Evolutionary conservation across 2,329 filamentous ascomycete genomes (phyloP).

Genomic region (Parafenestella ontariensis): DNA sequence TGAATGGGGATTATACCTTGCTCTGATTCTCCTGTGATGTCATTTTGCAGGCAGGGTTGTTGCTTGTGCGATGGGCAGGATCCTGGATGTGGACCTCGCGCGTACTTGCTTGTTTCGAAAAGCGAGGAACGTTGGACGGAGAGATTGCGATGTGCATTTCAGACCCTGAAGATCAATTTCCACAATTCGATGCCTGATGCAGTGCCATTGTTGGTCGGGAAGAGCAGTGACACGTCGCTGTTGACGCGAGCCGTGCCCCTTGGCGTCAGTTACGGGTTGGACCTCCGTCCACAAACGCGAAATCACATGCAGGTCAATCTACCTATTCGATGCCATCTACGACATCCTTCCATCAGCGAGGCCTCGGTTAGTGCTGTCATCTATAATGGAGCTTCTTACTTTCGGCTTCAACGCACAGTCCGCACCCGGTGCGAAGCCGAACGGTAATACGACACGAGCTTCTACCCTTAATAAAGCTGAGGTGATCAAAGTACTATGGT

Average conservation of each 20-base stretch:
- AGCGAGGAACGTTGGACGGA: background rate
- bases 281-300: background rate
- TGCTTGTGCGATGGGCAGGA: background rate
- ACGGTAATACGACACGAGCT: background rate
- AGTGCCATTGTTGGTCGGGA: background rate
- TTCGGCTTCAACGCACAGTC: conserved; percentile 22
- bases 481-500: conserved; percentile 32
- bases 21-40: background rate
- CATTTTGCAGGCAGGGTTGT: background rate
- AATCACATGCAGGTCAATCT: background rate
- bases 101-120: background rate
- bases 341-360: background rate
- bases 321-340: background rate
- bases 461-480: conserved; percentile 2
- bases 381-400: conserved; percentile 15
- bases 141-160: background rate
- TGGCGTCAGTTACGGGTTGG: background rate
- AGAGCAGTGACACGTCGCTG: background rate
- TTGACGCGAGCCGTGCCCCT: background rate
- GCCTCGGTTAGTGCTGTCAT: background rate
- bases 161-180: background rate
- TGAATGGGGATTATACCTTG: background rate
- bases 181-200: background rate
- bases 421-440: background rate
- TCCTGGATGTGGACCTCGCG: background rate